Evolutionary conservation across 805 yeast species (phyloP).

Genomic region (Candida qinlingensis): DNA sequence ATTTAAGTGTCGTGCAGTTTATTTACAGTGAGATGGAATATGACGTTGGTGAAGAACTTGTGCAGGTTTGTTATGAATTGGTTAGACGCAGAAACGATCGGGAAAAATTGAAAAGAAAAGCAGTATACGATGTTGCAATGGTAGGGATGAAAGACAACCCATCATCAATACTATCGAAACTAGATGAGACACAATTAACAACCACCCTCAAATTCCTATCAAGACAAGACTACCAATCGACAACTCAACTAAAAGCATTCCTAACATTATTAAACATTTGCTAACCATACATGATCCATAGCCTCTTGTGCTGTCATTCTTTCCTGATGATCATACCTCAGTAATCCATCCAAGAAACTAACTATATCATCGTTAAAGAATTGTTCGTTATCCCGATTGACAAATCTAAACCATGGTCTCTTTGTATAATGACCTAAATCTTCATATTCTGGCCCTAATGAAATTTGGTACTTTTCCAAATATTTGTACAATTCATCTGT

Average conservation of each 20-base stretch:
- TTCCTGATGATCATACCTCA: conserved; percentile 82
- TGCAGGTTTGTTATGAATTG: not conserved
- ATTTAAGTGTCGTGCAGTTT: not conserved
- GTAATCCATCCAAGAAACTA: conserved; percentile 66
- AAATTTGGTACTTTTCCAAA: conserved; percentile 61
- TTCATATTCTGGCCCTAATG: conserved; percentile 74
- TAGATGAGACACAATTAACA: not conserved
- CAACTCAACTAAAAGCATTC: conserved; percentile 1
- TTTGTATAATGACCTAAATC: conserved; percentile 62
- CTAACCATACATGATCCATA: conserved; percentile 69
- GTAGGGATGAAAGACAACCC: not conserved
- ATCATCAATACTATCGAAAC: not conserved
- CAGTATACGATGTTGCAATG: not conserved
- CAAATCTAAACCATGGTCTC: conserved; percentile 62
- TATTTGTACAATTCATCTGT: conserved; percentile 69
- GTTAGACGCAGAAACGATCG: not conserved
- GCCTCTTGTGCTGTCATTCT: conserved; percentile 88
- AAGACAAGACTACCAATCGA: not conserved
- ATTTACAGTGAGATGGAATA: conserved; percentile 2
- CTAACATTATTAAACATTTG: conserved; percentile 20
- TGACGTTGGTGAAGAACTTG: not conserved
- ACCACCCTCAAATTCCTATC: not conserved
- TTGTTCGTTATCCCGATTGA: conserved; percentile 47
- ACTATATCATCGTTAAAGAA: conserved; percentile 50
- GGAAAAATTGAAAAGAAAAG: not conserved